Conservation (phyloP, 106 monocot genomes). For the Platanthera guangdongensis region DNA sequence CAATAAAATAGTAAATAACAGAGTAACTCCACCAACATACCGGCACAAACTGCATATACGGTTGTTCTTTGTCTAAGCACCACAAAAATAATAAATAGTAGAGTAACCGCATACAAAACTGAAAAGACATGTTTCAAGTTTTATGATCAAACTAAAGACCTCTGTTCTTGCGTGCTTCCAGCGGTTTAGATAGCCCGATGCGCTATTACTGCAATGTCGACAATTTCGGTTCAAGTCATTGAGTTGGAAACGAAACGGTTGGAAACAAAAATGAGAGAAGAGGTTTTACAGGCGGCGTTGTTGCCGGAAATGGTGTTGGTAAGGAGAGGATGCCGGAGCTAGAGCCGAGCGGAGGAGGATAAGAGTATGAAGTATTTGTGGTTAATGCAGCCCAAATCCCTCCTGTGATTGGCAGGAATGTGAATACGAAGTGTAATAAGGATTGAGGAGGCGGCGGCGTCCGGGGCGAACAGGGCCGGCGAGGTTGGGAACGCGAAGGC, state of each 20-base stretch:
- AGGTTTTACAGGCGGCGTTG: neutral
- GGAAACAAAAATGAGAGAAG: too few relatives aligned
- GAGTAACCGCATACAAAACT: too few relatives aligned
- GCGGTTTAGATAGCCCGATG: neutral
- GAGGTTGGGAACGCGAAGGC: too few relatives aligned
- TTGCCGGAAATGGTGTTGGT: neutral
- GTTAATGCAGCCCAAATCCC: conserved; percentile 25
- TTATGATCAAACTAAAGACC: neutral
- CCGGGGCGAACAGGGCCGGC: too few relatives aligned
- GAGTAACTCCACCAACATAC: too few relatives aligned
- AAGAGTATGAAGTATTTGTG: conserved; percentile 54
- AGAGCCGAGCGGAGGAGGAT: conserved; percentile 35
- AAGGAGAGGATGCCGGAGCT: conserved; percentile 10
- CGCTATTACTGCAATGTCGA: conserved; percentile 9
- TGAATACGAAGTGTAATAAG: conserved; percentile 37
- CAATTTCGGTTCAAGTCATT: neutral
- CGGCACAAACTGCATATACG: too few relatives aligned
- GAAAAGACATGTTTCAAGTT: too few relatives aligned
- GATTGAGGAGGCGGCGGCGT: too few relatives aligned
- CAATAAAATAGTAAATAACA: too few relatives aligned
- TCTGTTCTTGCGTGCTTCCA: conserved; percentile 1
- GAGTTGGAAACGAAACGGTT: neutral
- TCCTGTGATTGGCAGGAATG: conserved; percentile 26
- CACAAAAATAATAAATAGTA: too few relatives aligned
- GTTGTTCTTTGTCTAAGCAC: too few relatives aligned